phyloP scores from a whole-genome alignment of 2,329 filamentous ascomycete species.

The Trichoderma arundinaceum region DNA sequence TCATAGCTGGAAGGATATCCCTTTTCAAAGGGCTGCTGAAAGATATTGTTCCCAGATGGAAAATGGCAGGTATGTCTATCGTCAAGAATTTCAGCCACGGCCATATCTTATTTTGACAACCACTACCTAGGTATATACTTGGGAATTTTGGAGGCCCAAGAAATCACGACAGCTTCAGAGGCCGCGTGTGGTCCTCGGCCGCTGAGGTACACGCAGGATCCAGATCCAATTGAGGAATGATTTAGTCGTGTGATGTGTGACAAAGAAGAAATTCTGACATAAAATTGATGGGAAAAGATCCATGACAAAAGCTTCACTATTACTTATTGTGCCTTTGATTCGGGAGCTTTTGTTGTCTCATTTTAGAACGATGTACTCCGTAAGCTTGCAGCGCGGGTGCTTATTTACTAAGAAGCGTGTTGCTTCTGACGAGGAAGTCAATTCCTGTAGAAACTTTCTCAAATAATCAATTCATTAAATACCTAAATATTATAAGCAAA shows the following conservation, averaged over 20 bases:
- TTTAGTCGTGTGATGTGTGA: not conserved
- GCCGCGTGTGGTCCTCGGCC: conserved; percentile 4
- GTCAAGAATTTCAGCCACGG: too few species aligned
- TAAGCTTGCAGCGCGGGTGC: too few species aligned
- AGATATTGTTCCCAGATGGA: conserved; percentile 12
- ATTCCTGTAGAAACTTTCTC: too few species aligned
- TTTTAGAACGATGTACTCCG: too few species aligned
- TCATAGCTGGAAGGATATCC: not conserved
- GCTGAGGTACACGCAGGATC: not conserved
- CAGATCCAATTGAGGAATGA: not conserved
- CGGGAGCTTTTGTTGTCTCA: too few species aligned
- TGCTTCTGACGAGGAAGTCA: too few species aligned
- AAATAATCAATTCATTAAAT: too few species aligned
- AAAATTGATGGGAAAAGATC: rapidly evolving
- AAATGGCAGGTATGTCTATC: conserved; percentile 5
- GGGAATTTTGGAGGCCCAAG: conserved; percentile 11
- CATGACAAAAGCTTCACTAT: too few species aligned
- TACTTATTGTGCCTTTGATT: too few species aligned
- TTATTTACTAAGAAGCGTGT: too few species aligned
- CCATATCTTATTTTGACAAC: not conserved
- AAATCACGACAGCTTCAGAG: conserved; percentile 11
- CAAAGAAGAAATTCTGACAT: too few species aligned
- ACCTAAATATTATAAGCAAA: too few species aligned
- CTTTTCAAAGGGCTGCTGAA: conserved; percentile 5
- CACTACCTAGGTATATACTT: not conserved